A percentile compares a stretch with the other conserved stretches of the same genome.
Evolutionary conservation across 2,329 filamentous ascomycete species (phyloP).

Genomic region (Neopestalotiopsis sp.): DNA sequence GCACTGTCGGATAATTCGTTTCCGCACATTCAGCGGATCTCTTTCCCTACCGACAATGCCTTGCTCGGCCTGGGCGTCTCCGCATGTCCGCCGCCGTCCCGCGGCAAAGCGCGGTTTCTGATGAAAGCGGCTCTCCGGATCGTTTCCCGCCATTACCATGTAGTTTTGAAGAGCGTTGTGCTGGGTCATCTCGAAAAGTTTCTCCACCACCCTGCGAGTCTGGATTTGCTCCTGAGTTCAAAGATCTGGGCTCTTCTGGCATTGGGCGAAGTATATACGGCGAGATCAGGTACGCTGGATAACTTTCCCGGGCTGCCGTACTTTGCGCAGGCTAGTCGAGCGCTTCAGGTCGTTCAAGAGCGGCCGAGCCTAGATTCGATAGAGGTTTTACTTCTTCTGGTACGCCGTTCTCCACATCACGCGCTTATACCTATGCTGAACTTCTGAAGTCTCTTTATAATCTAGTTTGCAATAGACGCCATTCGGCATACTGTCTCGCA

Average conservation of each 20-base stretch:
- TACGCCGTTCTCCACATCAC: conserved; percentile 32
- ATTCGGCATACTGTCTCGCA: conserved; percentile 49
- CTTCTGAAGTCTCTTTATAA: conserved; percentile 49
- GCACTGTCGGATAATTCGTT: conserved; percentile 35
- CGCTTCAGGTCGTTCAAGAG: conserved; percentile 46
- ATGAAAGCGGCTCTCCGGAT: conserved; percentile 47
- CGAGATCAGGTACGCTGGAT: conserved; percentile 36
- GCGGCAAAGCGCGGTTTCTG: conserved; percentile 42
- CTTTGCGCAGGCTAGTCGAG: conserved; percentile 45
- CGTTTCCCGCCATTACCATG: conserved; percentile 47
- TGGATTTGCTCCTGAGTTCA: conserved; percentile 11
- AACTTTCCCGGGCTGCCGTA: conserved; percentile 50
- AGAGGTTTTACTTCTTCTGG: conserved; percentile 49
- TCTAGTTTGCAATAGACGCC: conserved; percentile 48
- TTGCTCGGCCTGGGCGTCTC: conserved; percentile 34
- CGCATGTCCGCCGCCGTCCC: conserved; percentile 44
- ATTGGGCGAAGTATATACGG: conserved; percentile 51
- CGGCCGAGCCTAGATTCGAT: conserved; percentile 48
- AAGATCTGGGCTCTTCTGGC: conserved; percentile 52
- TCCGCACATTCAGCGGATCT: conserved; percentile 40
- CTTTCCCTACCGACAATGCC: conserved; percentile 39
- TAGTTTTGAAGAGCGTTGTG: conserved; percentile 45
- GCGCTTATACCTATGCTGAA: neutral
- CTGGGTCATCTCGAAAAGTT: conserved; percentile 22
- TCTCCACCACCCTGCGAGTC: neutral